Conservation (phyloP, 495 filamentous ascomycete genomes). For the Tuber melanosporum region DNA sequence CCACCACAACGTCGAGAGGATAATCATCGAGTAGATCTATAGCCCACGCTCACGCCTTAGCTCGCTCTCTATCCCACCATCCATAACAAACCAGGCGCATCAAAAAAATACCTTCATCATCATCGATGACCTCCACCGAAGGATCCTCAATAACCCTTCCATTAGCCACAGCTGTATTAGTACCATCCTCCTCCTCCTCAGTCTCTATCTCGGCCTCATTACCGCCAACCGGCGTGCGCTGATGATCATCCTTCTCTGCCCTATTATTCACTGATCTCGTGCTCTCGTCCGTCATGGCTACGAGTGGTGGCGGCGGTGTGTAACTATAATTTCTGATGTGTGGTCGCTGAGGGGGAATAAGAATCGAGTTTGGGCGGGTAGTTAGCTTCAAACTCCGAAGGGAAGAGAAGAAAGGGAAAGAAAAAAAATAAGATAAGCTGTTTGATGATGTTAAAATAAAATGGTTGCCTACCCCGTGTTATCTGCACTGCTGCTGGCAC, state of each 20-base stretch:
- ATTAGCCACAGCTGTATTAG: background rate
- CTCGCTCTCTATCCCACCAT: background rate
- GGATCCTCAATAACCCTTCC: slow-evolving; percentile 9
- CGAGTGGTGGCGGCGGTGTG: background rate
- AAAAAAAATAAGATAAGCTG: background rate
- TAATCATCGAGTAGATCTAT: slow-evolving; percentile 63
- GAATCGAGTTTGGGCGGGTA: background rate
- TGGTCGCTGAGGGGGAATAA: background rate
- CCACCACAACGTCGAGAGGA: slow-evolving; percentile 54
- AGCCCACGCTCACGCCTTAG: slow-evolving; percentile 21
- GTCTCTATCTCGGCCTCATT: background rate
- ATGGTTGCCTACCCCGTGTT: background rate
- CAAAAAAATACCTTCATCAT: slow-evolving; percentile 37
- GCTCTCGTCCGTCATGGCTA: background rate
- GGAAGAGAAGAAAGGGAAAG: background rate
- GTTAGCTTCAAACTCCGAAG: background rate
- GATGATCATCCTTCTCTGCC: background rate
- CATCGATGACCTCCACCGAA: slow-evolving; percentile 35
- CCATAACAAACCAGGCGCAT: slow-evolving; percentile 11
- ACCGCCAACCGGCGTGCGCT: background rate
- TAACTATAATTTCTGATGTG: background rate
- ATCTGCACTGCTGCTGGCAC: background rate
- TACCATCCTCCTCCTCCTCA: slow-evolving; percentile 4
- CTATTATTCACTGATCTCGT: background rate
- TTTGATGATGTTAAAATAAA: background rate